Base-by-base conservation (phyloP, 305 asterid species). In the Plantago rigida region DNA sequence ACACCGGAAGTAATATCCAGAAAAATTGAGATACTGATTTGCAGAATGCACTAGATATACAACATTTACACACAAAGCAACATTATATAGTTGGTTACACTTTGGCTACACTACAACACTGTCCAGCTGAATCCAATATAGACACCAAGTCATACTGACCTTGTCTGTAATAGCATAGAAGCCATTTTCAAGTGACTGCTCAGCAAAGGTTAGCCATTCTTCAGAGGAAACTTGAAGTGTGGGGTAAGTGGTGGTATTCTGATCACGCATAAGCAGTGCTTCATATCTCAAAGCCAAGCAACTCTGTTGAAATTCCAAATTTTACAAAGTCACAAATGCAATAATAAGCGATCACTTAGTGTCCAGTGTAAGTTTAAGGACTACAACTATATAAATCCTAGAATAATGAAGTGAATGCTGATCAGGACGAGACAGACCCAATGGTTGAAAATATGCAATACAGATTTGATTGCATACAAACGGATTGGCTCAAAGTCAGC, bases 261-360 rank as follows among this genome's bases (percentile, higher is more conserved):
- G 75, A 31, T 89, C 90, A 74, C 94, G 80, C 94, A 89, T 69
- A 63, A 82, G 66, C 72, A 89, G 68, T 56, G 95, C 97, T 70
- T 89, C 96, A 53, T 90, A 90, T 75, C 94, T 78, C 91, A 89
- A 73, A 45, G 94, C 86, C 82, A 90, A 74, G 79, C 87, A 90
- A 79, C 88, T 85, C 97, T 87, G 77, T 19, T 45, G 48, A 63
- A 65, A 49, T 48, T 46, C 55, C 51, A 69, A 36, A 66, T 69
- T 55, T 59, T 62, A 62, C 31, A 51, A 9, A 51, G 19, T 46
- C 49, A 28, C 31, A 26, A 62, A n/a, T 54, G 14, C 6, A 51
- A 61, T 15, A 15, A 65, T 17, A 10, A 48, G 14, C 46, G 59
- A 47, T 22, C 26, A 22, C 2, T 22, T 22, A 22, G 46, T 53